phyloP scores from a whole-genome alignment of 2,329 filamentous ascomycete species.

The Exophiala aquamarina region DNA sequence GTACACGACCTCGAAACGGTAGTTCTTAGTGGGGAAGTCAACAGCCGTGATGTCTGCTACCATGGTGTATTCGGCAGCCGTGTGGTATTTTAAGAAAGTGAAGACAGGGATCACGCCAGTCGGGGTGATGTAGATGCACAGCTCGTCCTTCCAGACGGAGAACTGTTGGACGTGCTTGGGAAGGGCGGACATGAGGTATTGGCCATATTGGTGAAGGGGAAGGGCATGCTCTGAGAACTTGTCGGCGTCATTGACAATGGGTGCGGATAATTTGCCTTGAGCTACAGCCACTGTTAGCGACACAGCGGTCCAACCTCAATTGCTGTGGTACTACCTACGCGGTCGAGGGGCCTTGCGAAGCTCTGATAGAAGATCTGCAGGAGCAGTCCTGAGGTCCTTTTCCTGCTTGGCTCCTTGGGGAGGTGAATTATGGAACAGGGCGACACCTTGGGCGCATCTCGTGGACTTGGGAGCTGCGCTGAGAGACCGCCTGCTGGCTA shows the following conservation, averaged over 20 bases:
- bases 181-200: constrained; percentile 93
- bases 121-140: constrained; percentile 89
- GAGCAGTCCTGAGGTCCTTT: constrained; percentile 30
- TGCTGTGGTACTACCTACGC: constrained; percentile 38
- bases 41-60: constrained; percentile 89
- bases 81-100: constrained; percentile 95
- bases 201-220: constrained; percentile 87
- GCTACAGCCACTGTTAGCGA: constrained; percentile 34
- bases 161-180: constrained; percentile 99
- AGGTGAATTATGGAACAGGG: constrained; percentile 40
- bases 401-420: constrained; percentile 12
- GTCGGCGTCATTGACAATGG: constrained; percentile 87
- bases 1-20: constrained; percentile 98
- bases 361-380: constrained; percentile 65
- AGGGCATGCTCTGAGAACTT: constrained; percentile 87
- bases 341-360: constrained; percentile 61
- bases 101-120: constrained; percentile 88
- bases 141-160: constrained; percentile 98
- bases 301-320: no score
- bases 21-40: constrained; percentile 91
- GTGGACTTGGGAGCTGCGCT: constrained; percentile 36
- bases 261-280: constrained; percentile 66
- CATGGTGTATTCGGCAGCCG: constrained; percentile 93
- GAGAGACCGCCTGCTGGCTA: constrained; percentile 42
- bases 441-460: constrained; percentile 27